Conservation (phyloP, 2,329 filamentous ascomycete genomes). For the Pseudogymnoascus sp. region DNA sequence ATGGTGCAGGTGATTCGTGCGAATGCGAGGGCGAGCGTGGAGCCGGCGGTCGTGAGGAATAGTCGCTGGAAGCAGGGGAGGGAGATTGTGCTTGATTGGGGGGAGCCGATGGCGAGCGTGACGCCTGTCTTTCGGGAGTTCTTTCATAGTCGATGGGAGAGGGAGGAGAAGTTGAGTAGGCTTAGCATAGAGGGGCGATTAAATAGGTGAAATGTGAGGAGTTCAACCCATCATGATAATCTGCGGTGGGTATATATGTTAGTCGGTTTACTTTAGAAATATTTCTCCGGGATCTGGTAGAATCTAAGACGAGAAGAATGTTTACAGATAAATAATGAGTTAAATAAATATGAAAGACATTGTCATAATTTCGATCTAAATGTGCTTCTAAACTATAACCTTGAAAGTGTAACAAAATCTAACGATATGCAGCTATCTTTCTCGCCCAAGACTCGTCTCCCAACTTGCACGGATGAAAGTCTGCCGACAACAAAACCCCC, state of each 20-base stretch:
- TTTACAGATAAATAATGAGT: background rate
- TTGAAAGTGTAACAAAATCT: background rate
- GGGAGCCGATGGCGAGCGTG: background rate
- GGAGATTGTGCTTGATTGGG: slow-evolving; percentile 4
- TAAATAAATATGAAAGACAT: background rate
- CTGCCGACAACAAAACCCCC: background rate
- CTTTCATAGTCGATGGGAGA: background rate
- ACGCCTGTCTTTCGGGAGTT: background rate
- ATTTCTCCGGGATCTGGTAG: background rate
- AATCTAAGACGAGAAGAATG: background rate
- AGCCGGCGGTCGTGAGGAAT: slow-evolving; percentile 3
- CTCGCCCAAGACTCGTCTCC: background rate
- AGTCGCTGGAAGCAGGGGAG: background rate
- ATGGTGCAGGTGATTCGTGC: background rate
- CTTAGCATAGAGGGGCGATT: background rate
- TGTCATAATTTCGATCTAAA: background rate
- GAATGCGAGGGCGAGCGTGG: background rate
- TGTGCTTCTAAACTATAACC: background rate
- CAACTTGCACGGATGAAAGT: slow-evolving; percentile 1
- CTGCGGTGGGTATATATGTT: background rate
- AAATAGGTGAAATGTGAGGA: background rate
- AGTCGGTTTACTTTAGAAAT: background rate
- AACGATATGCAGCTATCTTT: background rate
- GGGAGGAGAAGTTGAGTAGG: background rate
- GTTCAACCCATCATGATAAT: background rate